Evolutionary conservation across 2,329 filamentous ascomycete species (phyloP), one percentile per base, ranked within the genome.

Genomic region (Hyphodiscus sp.): DNA sequence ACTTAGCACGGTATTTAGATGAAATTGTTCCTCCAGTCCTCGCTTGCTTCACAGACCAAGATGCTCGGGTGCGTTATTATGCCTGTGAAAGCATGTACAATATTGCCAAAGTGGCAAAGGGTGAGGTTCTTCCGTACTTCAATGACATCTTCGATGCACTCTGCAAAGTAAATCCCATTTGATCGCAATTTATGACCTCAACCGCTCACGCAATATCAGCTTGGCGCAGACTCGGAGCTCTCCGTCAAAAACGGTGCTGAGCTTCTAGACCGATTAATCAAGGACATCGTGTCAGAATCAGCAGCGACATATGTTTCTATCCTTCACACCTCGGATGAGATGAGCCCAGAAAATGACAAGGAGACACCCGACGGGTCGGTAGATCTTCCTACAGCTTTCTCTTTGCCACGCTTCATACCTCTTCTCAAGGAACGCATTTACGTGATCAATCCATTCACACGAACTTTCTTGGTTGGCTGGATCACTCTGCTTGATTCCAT

Each of bases 61-160:
- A 99, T 86, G 91, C 94, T 26, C 83, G 94, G 54, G 94, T 97
- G 30, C 83, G 94, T 60, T 99, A 99, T 71, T 99, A 99, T 73
- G 94, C 94, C 20, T 99, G 94, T 73, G 94, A 99, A 75, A 95
- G 91, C 71, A 99, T 99, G 94, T 99, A 99, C 74, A 99, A 99
- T 72, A 99, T 99, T 68, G 91, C 94, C 67, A 99, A 99, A 74
- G 94, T 99, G 47, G 94, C 92, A 56, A 99, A 99, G 73, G 94
- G 95, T 41, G 94, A 99, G 72, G 94, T 99, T 19, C 73, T 99
- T 60, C 82, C 95, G 42, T 99, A 96, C 76, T 99, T 99, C 73
- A 99, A 99, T 72, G 88, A 95, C 65, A 94, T 99, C 59, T 99
- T 99, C 67, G 94, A 99, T 74, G 91, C 94, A 20, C 76, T 99